Conservation (phyloP, 2,329 filamentous ascomycete species). For the Cladobotryum protrusum region DNA sequence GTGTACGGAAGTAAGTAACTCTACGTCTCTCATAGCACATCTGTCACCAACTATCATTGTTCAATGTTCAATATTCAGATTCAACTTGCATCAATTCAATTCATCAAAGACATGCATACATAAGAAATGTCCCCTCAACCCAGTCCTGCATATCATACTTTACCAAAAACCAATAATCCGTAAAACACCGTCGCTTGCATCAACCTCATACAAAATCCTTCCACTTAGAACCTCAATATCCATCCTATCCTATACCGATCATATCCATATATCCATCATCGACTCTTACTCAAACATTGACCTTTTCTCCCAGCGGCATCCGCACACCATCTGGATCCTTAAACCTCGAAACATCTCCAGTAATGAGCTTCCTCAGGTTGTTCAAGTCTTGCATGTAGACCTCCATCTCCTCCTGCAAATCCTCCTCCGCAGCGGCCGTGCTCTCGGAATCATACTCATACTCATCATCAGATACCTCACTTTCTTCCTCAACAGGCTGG, state of each 20-base stretch:
- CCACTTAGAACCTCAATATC: background rate
- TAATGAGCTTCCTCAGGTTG: slow-evolving; percentile 57
- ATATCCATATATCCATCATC: background rate
- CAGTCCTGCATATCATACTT: background rate
- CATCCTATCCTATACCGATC: background rate
- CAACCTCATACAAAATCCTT: slow-evolving; percentile 1
- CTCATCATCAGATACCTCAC: slow-evolving; percentile 30
- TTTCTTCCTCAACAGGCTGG: slow-evolving; percentile 26
- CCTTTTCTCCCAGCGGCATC: slow-evolving; percentile 39
- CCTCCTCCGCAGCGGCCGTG: slow-evolving; percentile 41
- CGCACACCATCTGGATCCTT: slow-evolving; percentile 55
- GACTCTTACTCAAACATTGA: slow-evolving; percentile 30
- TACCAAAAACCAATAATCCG: background rate
- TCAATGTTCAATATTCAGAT: too few species aligned
- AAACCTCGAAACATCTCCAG: slow-evolving; percentile 68
- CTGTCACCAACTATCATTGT: too few species aligned
- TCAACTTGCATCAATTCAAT: background rate
- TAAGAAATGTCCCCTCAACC: background rate
- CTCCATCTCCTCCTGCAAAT: slow-evolving; percentile 81
- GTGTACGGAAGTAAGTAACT: too few species aligned
- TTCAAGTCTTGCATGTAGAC: slow-evolving; percentile 76
- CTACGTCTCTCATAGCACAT: too few species aligned
- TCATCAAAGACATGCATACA: background rate
- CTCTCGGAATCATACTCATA: slow-evolving; percentile 49
- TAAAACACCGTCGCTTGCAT: slow-evolving; percentile 10